Evolutionary conservation across 441 rosid species (phyloP).

Genomic region (Macaranga tanarius): DNA sequence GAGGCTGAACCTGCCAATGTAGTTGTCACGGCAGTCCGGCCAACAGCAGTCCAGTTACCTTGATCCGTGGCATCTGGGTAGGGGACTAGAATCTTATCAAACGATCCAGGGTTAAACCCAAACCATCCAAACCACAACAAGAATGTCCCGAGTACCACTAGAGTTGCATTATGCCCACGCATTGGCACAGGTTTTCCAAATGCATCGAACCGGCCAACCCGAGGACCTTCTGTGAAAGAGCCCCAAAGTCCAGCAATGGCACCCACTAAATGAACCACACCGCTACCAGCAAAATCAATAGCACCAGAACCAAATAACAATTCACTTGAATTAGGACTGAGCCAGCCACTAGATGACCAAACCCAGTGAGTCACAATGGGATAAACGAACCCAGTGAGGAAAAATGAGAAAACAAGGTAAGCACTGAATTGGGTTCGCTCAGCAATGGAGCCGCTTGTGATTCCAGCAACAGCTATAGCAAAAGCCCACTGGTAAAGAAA

Average conservation of each 20-base stretch:
- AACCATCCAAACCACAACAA: slow-evolving; percentile 82
- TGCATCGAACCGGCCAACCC: slow-evolving; percentile 71
- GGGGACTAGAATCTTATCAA: slow-evolving; percentile 55
- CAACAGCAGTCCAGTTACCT: slow-evolving; percentile 68
- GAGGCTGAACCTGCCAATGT: slow-evolving; percentile 67
- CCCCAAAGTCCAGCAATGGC: slow-evolving; percentile 81
- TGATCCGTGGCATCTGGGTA: slow-evolving; percentile 50
- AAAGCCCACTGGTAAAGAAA: slow-evolving; percentile 90
- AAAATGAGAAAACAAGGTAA: slow-evolving; percentile 69
- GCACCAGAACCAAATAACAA: slow-evolving; percentile 67
- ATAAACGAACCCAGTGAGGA: slow-evolving; percentile 73
- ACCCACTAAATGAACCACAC: slow-evolving; percentile 72
- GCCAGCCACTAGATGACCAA: slow-evolving; percentile 78
- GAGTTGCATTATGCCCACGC: slow-evolving; percentile 74
- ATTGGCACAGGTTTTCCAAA: slow-evolving; percentile 58
- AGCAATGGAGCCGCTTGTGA: slow-evolving; percentile 80
- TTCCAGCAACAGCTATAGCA: slow-evolving; percentile 80
- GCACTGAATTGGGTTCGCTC: slow-evolving; percentile 83
- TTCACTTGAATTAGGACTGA: slow-evolving; percentile 45
- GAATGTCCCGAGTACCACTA: slow-evolving; percentile 73
- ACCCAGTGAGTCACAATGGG: slow-evolving; percentile 77
- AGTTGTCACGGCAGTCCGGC: slow-evolving; percentile 62
- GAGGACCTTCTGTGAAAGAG: slow-evolving; percentile 62
- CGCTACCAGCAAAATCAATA: slow-evolving; percentile 79
- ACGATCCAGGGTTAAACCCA: slow-evolving; percentile 79